Base-by-base conservation (phyloP, 257 asterid genomes). In the Solanum megistacrolobum region DNA sequence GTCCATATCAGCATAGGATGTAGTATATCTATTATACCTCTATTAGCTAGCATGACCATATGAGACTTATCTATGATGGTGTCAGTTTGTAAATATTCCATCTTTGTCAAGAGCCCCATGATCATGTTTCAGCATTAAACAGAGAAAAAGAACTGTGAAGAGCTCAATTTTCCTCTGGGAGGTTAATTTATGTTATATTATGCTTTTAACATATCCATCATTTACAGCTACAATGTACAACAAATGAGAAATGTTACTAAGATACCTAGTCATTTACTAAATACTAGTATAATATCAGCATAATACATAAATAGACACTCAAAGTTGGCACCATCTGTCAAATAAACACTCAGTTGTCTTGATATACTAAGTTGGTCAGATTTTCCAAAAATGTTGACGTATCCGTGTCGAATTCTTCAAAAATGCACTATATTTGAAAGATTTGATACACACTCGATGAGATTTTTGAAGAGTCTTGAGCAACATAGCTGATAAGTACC, bases 11-110 rank as follows among this genome's bases (percentile, higher is more conserved):
- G 65, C 72, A 68, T 83, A 36, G 86, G 71, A 87, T 58, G 36
- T 46, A 43, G 60, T 89, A 39, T 39, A 60, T 60, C 73, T 87
- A 68, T 66, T 88, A 85, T 32, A 16, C 85, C 83, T 83, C 72
- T 55, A 27, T 85, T 85, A 71, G 86, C 86, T 82, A 82, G 86
- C 86, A 82, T 82, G 86, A 82, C 69, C 86, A 18, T 82, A 46
- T 52, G 86, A 48, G 86, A 82, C 41, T 74, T 48, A 82, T 48
- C 43, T 31, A 82, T 31, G 69, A 71, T 69, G 82, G 32, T 31
- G 52, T 71, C 72, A 72, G 83, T 32, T 72, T 86, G 88, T 86
- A 86, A 86, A 86, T 86, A 86, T 52, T 46, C 79, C 71, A 71
- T 86, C 83, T 85, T 62, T 85, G 69, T 48, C 31, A 82, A 46